These are phyloP conservation scores for Globisporangium camurandrum DNA, from an alignment of 352 stramenopile genomes.

Conservation along the genomic window DNA sequence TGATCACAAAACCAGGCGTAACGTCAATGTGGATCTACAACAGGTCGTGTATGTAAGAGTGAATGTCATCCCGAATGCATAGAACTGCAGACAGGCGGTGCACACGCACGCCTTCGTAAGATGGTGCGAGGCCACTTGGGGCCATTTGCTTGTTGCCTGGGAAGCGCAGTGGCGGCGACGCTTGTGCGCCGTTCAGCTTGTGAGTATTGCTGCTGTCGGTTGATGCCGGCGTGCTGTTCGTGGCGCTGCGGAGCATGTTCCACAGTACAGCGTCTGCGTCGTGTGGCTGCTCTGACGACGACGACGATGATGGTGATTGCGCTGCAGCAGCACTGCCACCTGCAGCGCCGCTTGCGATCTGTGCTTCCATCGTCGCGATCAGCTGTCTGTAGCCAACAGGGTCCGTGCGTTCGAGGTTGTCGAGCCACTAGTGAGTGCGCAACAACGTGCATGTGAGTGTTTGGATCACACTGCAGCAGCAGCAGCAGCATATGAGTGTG, in stretches of 20 bases:
- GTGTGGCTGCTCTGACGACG: slow-evolving; percentile 7
- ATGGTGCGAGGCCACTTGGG: slow-evolving; percentile 35
- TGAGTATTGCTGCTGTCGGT: slow-evolving; percentile 8
- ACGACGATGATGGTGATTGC: no score
- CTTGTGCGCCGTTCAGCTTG: no score
- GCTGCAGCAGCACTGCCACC: background rate
- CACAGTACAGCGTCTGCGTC: slow-evolving; percentile 33
- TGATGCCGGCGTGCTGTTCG: background rate
- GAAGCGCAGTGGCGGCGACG: slow-evolving; percentile 50
- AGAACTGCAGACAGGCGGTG: background rate
- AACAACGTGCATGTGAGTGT: background rate
- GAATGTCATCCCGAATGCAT: background rate
- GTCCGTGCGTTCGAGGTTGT: slow-evolving; percentile 64
- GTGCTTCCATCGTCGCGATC: slow-evolving; percentile 56
- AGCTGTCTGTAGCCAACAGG: slow-evolving; percentile 55
- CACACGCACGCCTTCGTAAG: slow-evolving; percentile 47
- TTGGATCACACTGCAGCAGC: background rate
- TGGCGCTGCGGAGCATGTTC: slow-evolving; percentile 28
- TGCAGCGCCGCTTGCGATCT: slow-evolving; percentile 29
- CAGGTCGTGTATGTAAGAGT: background rate
- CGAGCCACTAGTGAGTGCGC: slow-evolving; percentile 35
- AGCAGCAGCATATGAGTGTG: no score
- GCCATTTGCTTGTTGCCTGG: slow-evolving; percentile 73
- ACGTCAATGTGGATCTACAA: slow-evolving; percentile 68
- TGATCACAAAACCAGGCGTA: slow-evolving; percentile 73